These are phyloP conservation scores for Nadsonia commutata DNA, from an alignment of 1,139 yeast genomes.

Conservation along the genomic window DNA sequence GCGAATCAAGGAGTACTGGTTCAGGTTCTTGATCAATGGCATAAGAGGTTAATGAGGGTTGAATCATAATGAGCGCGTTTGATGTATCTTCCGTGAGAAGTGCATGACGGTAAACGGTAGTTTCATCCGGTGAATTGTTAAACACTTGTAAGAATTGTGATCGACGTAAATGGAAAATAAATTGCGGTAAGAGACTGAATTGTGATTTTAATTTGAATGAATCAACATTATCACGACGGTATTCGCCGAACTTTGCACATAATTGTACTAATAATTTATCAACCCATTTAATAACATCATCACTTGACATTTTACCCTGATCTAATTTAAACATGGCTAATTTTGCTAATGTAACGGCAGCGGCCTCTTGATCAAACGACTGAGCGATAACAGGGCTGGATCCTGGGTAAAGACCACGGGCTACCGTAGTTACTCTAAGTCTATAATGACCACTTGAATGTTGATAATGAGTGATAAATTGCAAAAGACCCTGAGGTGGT, in stretches of 20 bases:
- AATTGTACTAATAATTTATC: constrained; percentile 74
- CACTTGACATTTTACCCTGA: constrained; percentile 29
- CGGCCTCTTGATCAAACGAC: constrained; percentile 97
- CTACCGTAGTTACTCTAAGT: constrained; percentile 80
- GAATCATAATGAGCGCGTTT: constrained; percentile 92
- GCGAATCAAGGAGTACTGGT: constrained; percentile 89
- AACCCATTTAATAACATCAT: constrained; percentile 71
- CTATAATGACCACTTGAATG: constrained; percentile 49
- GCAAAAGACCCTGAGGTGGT: constrained; percentile 37
- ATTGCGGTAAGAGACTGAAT: constrained; percentile 86
- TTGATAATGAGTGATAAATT: constrained; percentile 66
- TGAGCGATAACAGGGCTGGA: constrained; percentile 38
- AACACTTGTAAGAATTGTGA: constrained; percentile 93
- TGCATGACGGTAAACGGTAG: constrained; percentile 92
- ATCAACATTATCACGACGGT: constrained; percentile 56
- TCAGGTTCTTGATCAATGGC: constrained; percentile 76
- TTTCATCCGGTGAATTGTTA: constrained; percentile 97
- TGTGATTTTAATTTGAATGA: constrained; percentile 68
- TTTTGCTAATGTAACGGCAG: constrained; percentile 91
- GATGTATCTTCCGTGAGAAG: constrained; percentile 82
- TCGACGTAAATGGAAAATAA: constrained; percentile 89
- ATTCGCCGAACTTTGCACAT: constrained; percentile 81
- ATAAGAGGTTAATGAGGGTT: constrained; percentile 85
- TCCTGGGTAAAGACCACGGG: constrained; percentile 40
- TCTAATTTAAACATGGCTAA: constrained; percentile 78